phyloP scores from a whole-genome alignment of 805 yeast genomes.

The Nematodospora valgi region DNA sequence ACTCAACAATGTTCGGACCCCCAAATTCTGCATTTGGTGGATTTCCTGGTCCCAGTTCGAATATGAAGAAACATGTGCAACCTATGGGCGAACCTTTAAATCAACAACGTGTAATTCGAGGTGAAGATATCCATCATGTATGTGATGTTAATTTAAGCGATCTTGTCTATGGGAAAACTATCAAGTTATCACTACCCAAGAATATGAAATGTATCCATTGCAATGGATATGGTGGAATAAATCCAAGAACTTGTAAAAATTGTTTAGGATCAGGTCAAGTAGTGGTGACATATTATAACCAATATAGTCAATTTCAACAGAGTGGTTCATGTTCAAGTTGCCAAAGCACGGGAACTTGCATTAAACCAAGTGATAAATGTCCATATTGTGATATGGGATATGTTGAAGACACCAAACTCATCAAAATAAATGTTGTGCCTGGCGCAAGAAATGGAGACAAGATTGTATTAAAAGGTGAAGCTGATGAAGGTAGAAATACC shows the following conservation, averaged over 20 bases:
- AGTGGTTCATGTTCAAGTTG: constrained; percentile 30
- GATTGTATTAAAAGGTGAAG: constrained; percentile 54
- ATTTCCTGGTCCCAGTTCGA: constrained; percentile 2
- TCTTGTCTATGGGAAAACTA: constrained; percentile 53
- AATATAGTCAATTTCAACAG: constrained; percentile 38
- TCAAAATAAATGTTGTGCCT: constrained; percentile 51
- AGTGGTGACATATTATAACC: constrained; percentile 42
- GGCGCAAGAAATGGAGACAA: constrained; percentile 54
- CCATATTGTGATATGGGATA: constrained; percentile 34
- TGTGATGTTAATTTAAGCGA: constrained; percentile 53
- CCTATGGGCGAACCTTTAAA: constrained; percentile 17
- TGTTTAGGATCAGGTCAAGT: constrained; percentile 46
- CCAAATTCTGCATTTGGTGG: background rate
- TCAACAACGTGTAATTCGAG: constrained; percentile 25
- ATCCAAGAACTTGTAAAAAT: constrained; percentile 32
- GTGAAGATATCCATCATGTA: constrained; percentile 56
- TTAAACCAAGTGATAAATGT: constrained; percentile 21
- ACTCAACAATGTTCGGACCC: constrained; percentile 3
- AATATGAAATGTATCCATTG: constrained; percentile 49
- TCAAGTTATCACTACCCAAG: constrained; percentile 53
- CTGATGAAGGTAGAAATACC: constrained; percentile 58
- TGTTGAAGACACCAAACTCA: constrained; percentile 44
- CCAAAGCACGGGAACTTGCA: constrained; percentile 30
- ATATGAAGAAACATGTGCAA: constrained; percentile 16
- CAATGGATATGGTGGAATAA: constrained; percentile 49